phyloP scores from a whole-genome alignment of 2,329 filamentous ascomycete genomes.

The Beauveria australis region DNA sequence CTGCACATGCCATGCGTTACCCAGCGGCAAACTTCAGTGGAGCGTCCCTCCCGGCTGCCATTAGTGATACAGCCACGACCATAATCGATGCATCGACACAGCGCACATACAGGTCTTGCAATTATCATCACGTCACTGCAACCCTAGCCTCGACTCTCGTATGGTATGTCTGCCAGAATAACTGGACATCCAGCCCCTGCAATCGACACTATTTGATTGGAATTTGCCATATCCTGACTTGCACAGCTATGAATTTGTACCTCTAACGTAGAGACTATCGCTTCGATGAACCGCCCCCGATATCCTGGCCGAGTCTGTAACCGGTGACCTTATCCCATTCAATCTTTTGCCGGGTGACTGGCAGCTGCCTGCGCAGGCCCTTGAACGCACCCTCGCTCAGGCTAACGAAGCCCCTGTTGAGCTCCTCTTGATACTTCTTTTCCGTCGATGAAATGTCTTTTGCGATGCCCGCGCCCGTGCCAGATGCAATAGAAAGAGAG shows the following conservation, averaged over 20 bases:
- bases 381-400: conserved; percentile 96
- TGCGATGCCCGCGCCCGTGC: conserved; percentile 59
- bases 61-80: neutral
- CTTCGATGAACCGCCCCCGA: conserved; percentile 57
- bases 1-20: neutral
- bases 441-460: conserved; percentile 72
- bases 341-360: conserved; percentile 95
- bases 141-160: neutral
- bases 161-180: neutral
- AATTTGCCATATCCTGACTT: neutral
- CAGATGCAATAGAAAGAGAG: conserved; percentile 50
- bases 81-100: neutral
- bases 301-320: conserved; percentile 78
- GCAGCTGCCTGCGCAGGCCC: conserved; percentile 80
- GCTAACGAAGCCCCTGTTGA: conserved; percentile 82
- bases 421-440: conserved; percentile 91
- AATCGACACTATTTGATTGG: neutral
- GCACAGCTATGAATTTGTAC: no score
- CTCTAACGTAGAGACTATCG: conserved; percentile 27
- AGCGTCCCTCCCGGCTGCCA: neutral
- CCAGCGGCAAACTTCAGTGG: neutral
- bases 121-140: no score
- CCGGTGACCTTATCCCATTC: conserved; percentile 98
- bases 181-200: neutral
- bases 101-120: no score